Percentiles rank a stretch among this genome's conserved stretches.
These are phyloP conservation scores for Curvularia hawaiiensis DNA, from an alignment of 2,329 filamentous ascomycete species.

Conservation along the genomic window DNA sequence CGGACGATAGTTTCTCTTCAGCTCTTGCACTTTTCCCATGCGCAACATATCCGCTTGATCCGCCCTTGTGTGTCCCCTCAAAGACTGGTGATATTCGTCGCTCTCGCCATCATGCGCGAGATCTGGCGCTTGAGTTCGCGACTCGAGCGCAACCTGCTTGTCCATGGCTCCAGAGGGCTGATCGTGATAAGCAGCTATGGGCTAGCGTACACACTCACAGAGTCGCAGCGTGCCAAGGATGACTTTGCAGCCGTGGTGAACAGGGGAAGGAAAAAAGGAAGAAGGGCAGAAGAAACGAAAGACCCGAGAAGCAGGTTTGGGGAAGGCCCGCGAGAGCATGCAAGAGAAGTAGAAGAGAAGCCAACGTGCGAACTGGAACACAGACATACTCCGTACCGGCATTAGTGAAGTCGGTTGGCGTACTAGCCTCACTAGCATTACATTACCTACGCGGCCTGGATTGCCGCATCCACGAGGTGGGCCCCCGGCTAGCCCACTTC, in stretches of 20 bases:
- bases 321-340: constrained; percentile 3
- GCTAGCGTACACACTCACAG: constrained; percentile 9
- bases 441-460: neutral
- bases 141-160: constrained; percentile 15
- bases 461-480: constrained; percentile 2
- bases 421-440: neutral
- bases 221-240: constrained; percentile 17
- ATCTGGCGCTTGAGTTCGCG: constrained; percentile 7
- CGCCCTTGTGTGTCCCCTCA: constrained; percentile 35
- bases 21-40: constrained; percentile 43
- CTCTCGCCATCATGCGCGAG: constrained; percentile 29
- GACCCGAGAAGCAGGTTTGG: neutral
- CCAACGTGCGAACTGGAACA: neutral
- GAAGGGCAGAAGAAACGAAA: neutral
- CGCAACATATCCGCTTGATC: constrained; percentile 40
- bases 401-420: neutral
- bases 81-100: constrained; percentile 34
- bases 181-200: constrained; percentile 26
- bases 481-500: neutral
- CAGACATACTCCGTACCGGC: neutral
- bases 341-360: constrained; percentile 10
- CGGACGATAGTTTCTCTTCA: constrained; percentile 43
- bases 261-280: neutral
- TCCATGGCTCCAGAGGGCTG: constrained; percentile 16
- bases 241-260: neutral